Percentiles rank a stretch among this genome's conserved stretches.
Evolutionary conservation across 1,284 basidiomycete genomes (phyloP).

Genomic region (Bondarzewia mesenterica): DNA sequence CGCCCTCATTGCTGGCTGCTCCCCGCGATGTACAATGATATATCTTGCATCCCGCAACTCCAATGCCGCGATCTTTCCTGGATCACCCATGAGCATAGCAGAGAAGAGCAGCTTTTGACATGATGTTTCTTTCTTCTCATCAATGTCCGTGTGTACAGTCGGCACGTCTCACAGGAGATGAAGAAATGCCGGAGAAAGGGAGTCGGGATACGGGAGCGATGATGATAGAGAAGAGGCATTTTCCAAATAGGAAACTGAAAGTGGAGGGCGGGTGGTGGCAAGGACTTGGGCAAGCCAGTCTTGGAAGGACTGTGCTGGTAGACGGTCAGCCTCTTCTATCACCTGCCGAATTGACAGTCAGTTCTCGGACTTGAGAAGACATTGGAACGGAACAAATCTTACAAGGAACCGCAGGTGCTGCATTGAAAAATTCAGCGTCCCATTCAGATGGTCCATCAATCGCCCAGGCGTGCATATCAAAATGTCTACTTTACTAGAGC

Average conservation of each 20-base stretch:
- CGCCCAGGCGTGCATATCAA: constrained; percentile 94
- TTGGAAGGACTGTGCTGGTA: constrained; percentile 93
- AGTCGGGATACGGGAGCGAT: constrained; percentile 33
- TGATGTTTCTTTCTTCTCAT: constrained; percentile 50
- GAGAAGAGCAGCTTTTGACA: constrained; percentile 97
- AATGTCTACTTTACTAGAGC: constrained; percentile 87
- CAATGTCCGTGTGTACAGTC: constrained; percentile 36
- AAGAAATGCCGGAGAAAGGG: constrained; percentile 51
- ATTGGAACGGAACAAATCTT: constrained; percentile 9
- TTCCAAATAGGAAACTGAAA: constrained; percentile 9
- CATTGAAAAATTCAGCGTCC: constrained; percentile 84
- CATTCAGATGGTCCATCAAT: constrained; percentile 87
- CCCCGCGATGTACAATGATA: constrained; percentile 66
- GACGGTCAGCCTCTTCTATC: constrained; percentile 95
- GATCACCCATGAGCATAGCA: constrained; percentile 92
- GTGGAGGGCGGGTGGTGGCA: constrained; percentile 51
- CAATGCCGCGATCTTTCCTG: constrained; percentile 83
- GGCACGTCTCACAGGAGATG: constrained; percentile 35
- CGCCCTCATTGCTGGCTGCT: constrained; percentile 27
- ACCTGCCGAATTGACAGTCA: constrained; percentile 61
- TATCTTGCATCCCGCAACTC: constrained; percentile 80
- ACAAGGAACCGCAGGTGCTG: constrained; percentile 93
- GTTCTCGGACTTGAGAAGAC: not conserved
- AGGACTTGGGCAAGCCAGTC: constrained; percentile 87
- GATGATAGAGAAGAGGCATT: not conserved